Evolutionary conservation across 192 early-diverging fungal genomes (phyloP).

Genomic region (Anaeromyces robustus): DNA sequence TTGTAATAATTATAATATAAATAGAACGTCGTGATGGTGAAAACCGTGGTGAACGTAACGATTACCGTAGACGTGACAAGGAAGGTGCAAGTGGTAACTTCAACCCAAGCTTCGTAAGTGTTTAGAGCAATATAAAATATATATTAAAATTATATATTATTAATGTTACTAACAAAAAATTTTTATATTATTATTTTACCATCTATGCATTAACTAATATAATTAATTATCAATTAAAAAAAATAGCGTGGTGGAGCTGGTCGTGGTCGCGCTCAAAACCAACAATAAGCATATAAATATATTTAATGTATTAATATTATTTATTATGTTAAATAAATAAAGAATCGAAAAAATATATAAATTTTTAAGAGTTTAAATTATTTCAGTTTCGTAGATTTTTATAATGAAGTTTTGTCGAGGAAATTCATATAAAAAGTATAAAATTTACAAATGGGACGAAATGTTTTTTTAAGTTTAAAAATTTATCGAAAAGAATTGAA

Average conservation of each 20-base stretch:
- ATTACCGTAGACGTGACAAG: conserved; percentile 56
- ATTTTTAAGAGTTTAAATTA: neutral
- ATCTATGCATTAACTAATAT: too few species aligned
- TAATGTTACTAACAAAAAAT: too few species aligned
- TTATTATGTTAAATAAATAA: neutral
- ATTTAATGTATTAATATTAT: neutral
- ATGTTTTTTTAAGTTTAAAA: too few species aligned
- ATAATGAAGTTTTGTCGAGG: too few species aligned
- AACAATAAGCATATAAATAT: neutral
- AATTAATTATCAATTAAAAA: neutral
- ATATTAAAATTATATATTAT: too few species aligned
- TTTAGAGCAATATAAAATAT: too few species aligned
- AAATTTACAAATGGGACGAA: too few species aligned
- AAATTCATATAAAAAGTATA: too few species aligned
- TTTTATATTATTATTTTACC: conserved; percentile 2
- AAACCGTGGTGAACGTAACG: conserved; percentile 73
- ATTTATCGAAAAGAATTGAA: too few species aligned
- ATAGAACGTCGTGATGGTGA: conserved; percentile 33
- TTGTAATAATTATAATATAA: too few species aligned
- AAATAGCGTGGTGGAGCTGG: neutral
- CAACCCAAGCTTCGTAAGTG: conserved; percentile 83
- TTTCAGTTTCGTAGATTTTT: neutral
- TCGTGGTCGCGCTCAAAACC: neutral
- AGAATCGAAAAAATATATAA: neutral
- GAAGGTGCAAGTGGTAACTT: conserved; percentile 85